Conservation (phyloP, 2,329 filamentous ascomycete genomes). For the Diaporthe batatas region DNA sequence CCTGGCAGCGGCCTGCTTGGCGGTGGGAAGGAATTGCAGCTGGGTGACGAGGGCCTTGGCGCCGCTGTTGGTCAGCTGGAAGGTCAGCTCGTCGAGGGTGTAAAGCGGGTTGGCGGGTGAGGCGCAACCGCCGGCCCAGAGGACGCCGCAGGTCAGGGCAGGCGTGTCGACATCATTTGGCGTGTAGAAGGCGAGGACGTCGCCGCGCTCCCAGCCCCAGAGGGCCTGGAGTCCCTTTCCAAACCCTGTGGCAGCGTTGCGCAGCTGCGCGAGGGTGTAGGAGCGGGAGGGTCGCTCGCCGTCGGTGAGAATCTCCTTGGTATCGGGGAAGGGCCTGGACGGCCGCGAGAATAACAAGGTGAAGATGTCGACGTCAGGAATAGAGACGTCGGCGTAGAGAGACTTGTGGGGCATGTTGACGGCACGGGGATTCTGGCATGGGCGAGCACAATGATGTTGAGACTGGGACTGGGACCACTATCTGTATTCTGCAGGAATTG, state of each 20-base stretch:
- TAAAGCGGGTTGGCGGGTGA: constrained; percentile 93
- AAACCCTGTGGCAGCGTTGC: constrained; percentile 77
- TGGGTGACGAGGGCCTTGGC: constrained; percentile 85
- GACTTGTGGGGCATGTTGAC: constrained; percentile 79
- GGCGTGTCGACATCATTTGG: constrained; percentile 90
- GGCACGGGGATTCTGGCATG: background rate
- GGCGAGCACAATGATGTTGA: background rate
- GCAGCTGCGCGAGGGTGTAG: constrained; percentile 80
- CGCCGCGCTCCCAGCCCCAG: constrained; percentile 85
- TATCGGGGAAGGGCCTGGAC: constrained; percentile 74
- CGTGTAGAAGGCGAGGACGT: constrained; percentile 85
- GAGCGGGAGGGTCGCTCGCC: constrained; percentile 71
- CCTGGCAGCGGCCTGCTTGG: constrained; percentile 74
- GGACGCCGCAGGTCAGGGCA: constrained; percentile 79
- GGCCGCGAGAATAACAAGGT: constrained; percentile 80
- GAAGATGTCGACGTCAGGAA: constrained; percentile 85
- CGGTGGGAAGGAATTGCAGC: constrained; percentile 72
- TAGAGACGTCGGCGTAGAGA: constrained; percentile 71
- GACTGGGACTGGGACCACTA: too few species aligned
- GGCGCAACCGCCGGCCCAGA: constrained; percentile 85
- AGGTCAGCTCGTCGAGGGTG: constrained; percentile 84
- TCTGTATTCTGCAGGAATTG: background rate
- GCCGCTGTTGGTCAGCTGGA: constrained; percentile 83
- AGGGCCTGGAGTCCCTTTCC: constrained; percentile 81
- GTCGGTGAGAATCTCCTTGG: constrained; percentile 86